These are phyloP conservation scores for Apiotrichum sp. DNA, from an alignment of 1,284 basidiomycete species.

Conservation along the genomic window DNA sequence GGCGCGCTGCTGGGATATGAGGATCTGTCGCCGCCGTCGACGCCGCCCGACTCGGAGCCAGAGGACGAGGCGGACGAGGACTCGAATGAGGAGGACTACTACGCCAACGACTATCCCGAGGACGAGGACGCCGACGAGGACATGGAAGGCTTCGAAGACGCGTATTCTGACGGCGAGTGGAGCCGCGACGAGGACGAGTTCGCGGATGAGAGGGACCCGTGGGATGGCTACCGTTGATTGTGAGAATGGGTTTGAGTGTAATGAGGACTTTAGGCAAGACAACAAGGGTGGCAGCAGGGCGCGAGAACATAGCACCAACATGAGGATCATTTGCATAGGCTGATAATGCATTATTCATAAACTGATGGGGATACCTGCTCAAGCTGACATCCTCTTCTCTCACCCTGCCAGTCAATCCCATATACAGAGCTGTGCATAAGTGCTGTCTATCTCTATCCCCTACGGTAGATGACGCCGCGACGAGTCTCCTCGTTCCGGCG, in stretches of 20 bases:
- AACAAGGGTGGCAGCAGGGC: too few relatives aligned
- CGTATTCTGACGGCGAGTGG: constrained; percentile 27
- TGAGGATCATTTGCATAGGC: too few relatives aligned
- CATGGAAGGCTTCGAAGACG: constrained; percentile 36
- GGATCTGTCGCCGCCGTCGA: constrained; percentile 34
- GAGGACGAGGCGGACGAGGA: constrained; percentile 49
- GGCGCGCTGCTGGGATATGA: constrained; percentile 34
- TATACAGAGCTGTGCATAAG: background rate
- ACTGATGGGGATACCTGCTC: too few relatives aligned
- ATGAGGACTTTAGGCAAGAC: too few relatives aligned
- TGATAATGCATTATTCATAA: too few relatives aligned
- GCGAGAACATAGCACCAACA: too few relatives aligned
- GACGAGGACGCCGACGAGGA: constrained; percentile 47
- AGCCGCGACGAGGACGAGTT: constrained; percentile 24
- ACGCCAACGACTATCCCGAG: constrained; percentile 48
- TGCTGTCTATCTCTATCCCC: constrained; percentile 14
- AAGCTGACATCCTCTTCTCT: too few relatives aligned
- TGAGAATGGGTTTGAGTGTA: background rate
- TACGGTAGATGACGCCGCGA: constrained; percentile 47
- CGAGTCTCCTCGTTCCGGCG: constrained; percentile 49
- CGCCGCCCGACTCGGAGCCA: constrained; percentile 37
- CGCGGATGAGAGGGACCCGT: constrained; percentile 25
- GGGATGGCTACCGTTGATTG: constrained; percentile 27
- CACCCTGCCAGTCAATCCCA: too few relatives aligned
- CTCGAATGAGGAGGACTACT: constrained; percentile 48